Evolutionary conservation across 495 filamentous ascomycete species (phyloP).

Genomic region (Penicillium cosmopolitanum): DNA sequence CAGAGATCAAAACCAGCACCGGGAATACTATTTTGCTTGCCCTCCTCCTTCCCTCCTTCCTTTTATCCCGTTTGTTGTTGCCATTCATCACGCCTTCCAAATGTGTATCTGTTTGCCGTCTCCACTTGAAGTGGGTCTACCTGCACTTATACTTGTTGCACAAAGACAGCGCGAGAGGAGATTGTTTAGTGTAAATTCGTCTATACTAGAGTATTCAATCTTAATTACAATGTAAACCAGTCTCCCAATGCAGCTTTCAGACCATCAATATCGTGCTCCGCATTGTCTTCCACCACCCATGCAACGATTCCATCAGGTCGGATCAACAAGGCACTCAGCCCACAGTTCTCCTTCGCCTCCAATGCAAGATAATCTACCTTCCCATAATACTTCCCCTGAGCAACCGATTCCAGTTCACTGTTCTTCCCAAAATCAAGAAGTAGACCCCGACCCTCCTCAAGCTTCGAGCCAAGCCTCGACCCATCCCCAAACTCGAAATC

Average conservation of each 20-base stretch:
- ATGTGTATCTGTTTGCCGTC: no score
- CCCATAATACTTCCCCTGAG: slow-evolving; percentile 8
- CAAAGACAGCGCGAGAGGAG: no score
- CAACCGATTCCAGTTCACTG: slow-evolving; percentile 12
- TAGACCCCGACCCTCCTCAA: slow-evolving; percentile 23
- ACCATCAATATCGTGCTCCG: slow-evolving; percentile 7
- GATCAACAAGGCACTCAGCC: slow-evolving; percentile 29
- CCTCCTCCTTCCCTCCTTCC: no score
- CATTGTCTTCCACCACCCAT: slow-evolving; percentile 26
- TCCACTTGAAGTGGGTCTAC: no score
- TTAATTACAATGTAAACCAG: neutral
- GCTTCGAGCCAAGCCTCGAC: slow-evolving; percentile 24
- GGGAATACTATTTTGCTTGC: no score
- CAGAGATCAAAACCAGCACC: no score
- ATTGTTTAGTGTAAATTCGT: no score
- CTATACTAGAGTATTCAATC: neutral
- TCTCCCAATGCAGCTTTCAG: slow-evolving; percentile 16
- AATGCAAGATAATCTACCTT: slow-evolving; percentile 25
- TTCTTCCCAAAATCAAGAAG: slow-evolving; percentile 27
- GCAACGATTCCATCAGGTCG: slow-evolving; percentile 39
- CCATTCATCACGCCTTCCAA: no score
- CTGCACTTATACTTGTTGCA: no score
- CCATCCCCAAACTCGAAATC: slow-evolving; percentile 33
- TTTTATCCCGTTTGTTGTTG: no score
- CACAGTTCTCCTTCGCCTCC: slow-evolving; percentile 27